Percentiles rank a stretch among this genome's conserved stretches.
These are phyloP conservation scores for Colletotrichum paranaense DNA, from an alignment of 2,329 filamentous ascomycete genomes.

Conservation along the genomic window DNA sequence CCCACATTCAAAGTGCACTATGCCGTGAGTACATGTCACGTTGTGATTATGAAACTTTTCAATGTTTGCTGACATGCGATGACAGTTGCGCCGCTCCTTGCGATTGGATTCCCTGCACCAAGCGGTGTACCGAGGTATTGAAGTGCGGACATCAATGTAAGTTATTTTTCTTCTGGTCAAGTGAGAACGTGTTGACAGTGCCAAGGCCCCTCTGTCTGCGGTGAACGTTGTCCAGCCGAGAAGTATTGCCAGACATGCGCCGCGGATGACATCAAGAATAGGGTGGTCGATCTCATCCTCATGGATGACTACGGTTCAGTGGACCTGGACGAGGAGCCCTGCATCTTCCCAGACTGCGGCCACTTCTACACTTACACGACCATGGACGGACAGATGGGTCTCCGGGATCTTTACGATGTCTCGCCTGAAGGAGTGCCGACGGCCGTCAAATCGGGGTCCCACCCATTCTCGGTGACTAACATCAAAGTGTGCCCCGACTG, in stretches of 20 bases:
- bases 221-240: slow-evolving; percentile 67
- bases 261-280: slow-evolving; percentile 53
- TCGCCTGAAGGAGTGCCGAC: slow-evolving; percentile 48
- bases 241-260: slow-evolving; percentile 69
- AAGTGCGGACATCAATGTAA: slow-evolving; percentile 70
- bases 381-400: slow-evolving; percentile 70
- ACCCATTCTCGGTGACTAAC: slow-evolving; percentile 61
- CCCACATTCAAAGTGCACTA: slow-evolving; percentile 60
- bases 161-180: background rate
- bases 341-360: slow-evolving; percentile 71
- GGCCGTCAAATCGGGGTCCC: slow-evolving; percentile 47
- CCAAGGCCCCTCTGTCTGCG: slow-evolving; percentile 67
- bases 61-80: background rate
- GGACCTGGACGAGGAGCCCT: slow-evolving; percentile 68
- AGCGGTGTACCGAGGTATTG: slow-evolving; percentile 65
- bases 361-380: slow-evolving; percentile 71
- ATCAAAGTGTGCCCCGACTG: slow-evolving; percentile 69
- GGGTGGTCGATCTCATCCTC: slow-evolving; percentile 67
- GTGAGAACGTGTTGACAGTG: slow-evolving; percentile 5
- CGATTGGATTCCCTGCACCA: slow-evolving; percentile 72
- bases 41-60: background rate
- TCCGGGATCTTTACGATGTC: slow-evolving; percentile 61
- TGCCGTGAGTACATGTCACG: slow-evolving; percentile 55
- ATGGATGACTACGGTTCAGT: slow-evolving; percentile 66
- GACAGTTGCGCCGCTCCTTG: slow-evolving; percentile 69